Base-by-base conservation (phyloP, 768 basidiomycete genomes). In the Lentinula guzmanii region DNA sequence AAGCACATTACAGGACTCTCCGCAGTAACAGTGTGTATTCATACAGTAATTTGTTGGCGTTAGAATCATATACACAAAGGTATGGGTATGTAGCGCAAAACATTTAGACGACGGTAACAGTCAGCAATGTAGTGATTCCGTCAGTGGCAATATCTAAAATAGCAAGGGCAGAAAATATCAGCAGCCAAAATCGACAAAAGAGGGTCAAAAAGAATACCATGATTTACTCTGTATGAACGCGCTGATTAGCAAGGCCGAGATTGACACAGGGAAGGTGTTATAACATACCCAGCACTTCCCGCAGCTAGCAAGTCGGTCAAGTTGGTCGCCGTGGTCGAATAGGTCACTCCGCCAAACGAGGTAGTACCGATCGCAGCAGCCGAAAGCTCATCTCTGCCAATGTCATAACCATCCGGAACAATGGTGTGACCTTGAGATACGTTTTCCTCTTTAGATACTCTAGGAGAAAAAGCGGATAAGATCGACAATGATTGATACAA, bases 351-450 rank as follows among this genome's bases (percentile, higher is more conserved):
- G 18, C 56, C 66, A 58, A 69, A 75, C 52, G 48, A 64, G 3
- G 67, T 71, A 18, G 57, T 43, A 0, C 77, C 59, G 10, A 52
- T 24, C 11, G 59, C 59, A 10, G 39, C 41, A 18, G 33, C 37
- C 34, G 18, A 24, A 35, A 61, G 24, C 21, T 7, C 2, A 52
- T 21, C 52, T 13, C 42, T 72, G 28, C 82, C 83, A 55, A 77
- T 65, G 64, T 84, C 65, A 64, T 85, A 84, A 15, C 83, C 83
- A 58, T 84, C 68, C 0, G 81, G 70, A 1, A 74, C 61, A 58
- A 84, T 77, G 18, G 70, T 67, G 63, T 84, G 84, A 39, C 68
- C 54, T 0, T 81, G 55, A 3, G 65, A 41, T 9, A 65, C 64
- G 41, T 76, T 73, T 71, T 82, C 50, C 52, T 60, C 59, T 41